These are phyloP conservation scores for Eimeria nieschulzi DNA, from an alignment of 169 alveolate genomes.

Conservation along the genomic window DNA sequence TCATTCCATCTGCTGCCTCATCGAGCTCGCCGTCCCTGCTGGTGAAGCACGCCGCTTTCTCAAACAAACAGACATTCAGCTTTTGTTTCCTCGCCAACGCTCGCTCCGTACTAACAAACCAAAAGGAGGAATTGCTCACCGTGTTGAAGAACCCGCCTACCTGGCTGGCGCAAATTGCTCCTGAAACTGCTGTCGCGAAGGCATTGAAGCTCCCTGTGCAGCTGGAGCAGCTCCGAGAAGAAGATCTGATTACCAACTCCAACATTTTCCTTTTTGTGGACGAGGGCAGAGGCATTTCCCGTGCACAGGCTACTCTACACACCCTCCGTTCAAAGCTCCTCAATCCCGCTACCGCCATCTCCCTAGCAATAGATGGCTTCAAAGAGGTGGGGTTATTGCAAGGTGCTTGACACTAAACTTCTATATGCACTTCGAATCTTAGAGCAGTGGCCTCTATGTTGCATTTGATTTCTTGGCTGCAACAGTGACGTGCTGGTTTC, in stretches of 20 bases:
- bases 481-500: background rate
- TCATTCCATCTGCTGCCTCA: constrained; percentile 55
- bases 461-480: background rate
- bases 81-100: constrained; percentile 46
- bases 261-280: constrained; percentile 38
- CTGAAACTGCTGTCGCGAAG: constrained; percentile 15
- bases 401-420: too few species aligned
- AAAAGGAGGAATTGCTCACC: constrained; percentile 12
- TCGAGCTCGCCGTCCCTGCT: constrained; percentile 42
- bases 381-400: constrained; percentile 16
- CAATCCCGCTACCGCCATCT: constrained; percentile 28
- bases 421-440: too few species aligned
- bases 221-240: constrained; percentile 6
- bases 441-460: too few species aligned
- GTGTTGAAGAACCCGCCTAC: constrained; percentile 43
- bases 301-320: constrained; percentile 18
- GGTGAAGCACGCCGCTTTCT: constrained; percentile 49
- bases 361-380: constrained; percentile 35
- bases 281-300: constrained; percentile 64
- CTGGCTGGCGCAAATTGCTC: background rate
- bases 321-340: constrained; percentile 39
- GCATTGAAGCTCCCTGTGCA: constrained; percentile 48
- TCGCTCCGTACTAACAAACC: constrained; percentile 1
- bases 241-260: background rate
- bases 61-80: constrained; percentile 16